A percentile compares a stretch with the other conserved stretches of the same genome.
Conservation (phyloP, 148 eudicot genomes). For the Dysphania ambrosioides region DNA sequence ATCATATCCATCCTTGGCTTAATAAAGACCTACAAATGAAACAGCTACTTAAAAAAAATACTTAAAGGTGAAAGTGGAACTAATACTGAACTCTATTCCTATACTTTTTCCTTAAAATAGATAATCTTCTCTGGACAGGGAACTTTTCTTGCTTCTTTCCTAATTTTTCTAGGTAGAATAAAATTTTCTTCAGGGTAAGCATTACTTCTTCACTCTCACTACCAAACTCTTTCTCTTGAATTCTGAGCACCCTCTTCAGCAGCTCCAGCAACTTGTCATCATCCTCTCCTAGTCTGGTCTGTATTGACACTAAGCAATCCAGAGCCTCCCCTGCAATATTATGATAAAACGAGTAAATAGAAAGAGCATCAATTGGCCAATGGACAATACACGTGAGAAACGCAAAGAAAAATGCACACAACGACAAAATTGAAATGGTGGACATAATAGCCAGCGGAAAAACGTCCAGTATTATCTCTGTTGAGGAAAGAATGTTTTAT, state of each 20-base stretch:
- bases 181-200: slow-evolving; percentile 60
- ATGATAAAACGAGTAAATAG: not conserved
- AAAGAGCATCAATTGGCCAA: not conserved
- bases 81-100: slow-evolving; percentile 41
- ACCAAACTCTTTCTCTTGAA: slow-evolving; percentile 83
- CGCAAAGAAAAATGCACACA: not conserved
- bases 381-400: not conserved
- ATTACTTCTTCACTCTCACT: slow-evolving; percentile 63
- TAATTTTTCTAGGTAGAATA: slow-evolving; percentile 60
- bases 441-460: not conserved
- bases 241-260: slow-evolving; percentile 60
- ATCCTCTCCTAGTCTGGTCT: slow-evolving; percentile 54
- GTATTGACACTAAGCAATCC: slow-evolving; percentile 79
- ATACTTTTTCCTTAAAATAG: slow-evolving; percentile 51
- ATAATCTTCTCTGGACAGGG: slow-evolving; percentile 65
- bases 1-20: not conserved
- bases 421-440: too few species aligned
- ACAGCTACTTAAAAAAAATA: not conserved
- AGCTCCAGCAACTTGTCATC: slow-evolving; percentile 44
- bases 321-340: slow-evolving; percentile 72
- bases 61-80: not conserved
- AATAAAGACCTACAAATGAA: not conserved
- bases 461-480: not conserved
- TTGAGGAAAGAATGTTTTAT: too few species aligned
- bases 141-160: slow-evolving; percentile 60